phyloP scores from a whole-genome alignment of 139 green algal genomes.

The Micractinium sp. region DNA sequence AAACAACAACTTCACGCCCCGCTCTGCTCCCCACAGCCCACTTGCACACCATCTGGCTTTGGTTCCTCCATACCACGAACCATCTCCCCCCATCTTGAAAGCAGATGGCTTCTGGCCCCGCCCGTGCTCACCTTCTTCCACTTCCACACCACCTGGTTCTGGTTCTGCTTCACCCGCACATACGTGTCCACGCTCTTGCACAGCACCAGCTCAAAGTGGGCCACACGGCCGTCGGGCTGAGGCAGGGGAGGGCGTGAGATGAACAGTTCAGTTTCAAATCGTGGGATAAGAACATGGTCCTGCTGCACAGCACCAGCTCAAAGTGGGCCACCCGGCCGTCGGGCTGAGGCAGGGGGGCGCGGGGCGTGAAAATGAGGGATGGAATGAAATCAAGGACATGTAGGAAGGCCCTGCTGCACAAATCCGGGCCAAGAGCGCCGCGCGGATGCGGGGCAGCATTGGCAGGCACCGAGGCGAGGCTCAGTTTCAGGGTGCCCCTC shows the following conservation, averaged over 20 bases:
- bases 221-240: slow-evolving; percentile 48
- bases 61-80: too few species aligned
- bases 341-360: neutral
- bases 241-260: neutral
- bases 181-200: slow-evolving; percentile 87
- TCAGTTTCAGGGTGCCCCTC: too few species aligned
- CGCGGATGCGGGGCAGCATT: too few species aligned
- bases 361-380: neutral
- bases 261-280: neutral
- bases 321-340: slow-evolving; percentile 59
- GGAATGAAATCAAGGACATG: too few species aligned
- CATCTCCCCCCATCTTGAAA: too few species aligned
- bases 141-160: slow-evolving; percentile 80
- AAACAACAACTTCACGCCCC: too few species aligned
- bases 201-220: slow-evolving; percentile 67
- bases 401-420: too few species aligned
- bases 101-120: too few species aligned
- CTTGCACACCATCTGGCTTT: slow-evolving; percentile 56
- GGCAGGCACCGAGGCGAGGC: too few species aligned
- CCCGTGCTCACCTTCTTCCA: slow-evolving; percentile 54
- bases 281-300: slow-evolving; percentile 51
- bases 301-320: slow-evolving; percentile 75
- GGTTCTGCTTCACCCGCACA: slow-evolving; percentile 85
- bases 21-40: slow-evolving; percentile 55
- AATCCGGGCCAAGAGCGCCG: too few species aligned